phyloP scores from a whole-genome alignment of 2,329 filamentous ascomycete genomes.

The Aspergillus phoenicis region DNA sequence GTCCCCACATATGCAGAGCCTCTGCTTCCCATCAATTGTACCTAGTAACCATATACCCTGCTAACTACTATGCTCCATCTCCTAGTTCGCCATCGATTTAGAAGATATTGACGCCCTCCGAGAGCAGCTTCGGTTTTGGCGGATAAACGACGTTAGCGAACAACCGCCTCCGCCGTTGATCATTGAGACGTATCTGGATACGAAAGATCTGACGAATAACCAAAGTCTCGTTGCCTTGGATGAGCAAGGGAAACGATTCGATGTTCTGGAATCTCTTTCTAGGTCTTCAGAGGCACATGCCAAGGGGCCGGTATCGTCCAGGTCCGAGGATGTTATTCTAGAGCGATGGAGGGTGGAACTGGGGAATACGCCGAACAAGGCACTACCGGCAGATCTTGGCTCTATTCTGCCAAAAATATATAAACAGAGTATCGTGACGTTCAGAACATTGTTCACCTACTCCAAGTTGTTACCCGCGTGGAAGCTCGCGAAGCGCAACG shows the following conservation, averaged over 20 bases:
- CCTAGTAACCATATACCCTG: background rate
- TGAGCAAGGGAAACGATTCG: conserved; percentile 87
- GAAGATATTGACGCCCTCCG: conserved; percentile 87
- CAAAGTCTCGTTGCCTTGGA: conserved; percentile 88
- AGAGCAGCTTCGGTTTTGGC: conserved; percentile 82
- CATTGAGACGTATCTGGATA: conserved; percentile 88
- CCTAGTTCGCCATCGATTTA: conserved; percentile 92
- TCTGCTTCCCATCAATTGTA: conserved; percentile 1
- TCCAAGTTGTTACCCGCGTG: conserved; percentile 81
- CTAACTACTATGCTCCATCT: background rate
- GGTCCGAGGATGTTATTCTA: conserved; percentile 72
- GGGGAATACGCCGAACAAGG: conserved; percentile 59
- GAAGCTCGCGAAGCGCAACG: conserved; percentile 76
- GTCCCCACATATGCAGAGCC: background rate
- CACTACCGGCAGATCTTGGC: conserved; percentile 57
- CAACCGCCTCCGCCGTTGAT: conserved; percentile 79
- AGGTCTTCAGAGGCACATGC: conserved; percentile 54
- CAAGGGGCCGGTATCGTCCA: conserved; percentile 50
- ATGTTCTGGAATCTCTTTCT: conserved; percentile 81
- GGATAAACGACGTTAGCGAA: conserved; percentile 72
- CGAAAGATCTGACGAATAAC: conserved; percentile 74
- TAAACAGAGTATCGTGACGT: conserved; percentile 95
- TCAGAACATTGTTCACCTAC: conserved; percentile 82
- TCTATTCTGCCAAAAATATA: conserved; percentile 81
- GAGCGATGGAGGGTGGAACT: conserved; percentile 91